Base-by-base conservation (phyloP, 805 yeast genomes). In the Starmerella floricola region DNA sequence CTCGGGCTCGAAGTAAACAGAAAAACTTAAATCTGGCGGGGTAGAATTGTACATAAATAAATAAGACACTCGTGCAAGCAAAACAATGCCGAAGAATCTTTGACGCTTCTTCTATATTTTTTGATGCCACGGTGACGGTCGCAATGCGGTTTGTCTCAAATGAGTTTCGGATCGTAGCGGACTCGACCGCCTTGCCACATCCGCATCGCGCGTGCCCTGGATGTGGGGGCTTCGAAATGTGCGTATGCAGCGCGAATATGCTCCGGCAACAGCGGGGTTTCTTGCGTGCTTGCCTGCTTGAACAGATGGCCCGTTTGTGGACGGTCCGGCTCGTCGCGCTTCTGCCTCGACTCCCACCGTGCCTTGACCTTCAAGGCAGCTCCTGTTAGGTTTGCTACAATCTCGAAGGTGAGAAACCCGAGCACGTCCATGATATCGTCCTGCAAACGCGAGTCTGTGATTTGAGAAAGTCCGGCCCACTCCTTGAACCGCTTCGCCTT, bases 351-450 rank as follows among this genome's bases (percentile, higher is more conserved):
- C 20, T 51, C 52, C 47, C 48, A 42, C 3, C 74, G 69, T 40
- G 71, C 73, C 52, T 87, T 86, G 27, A 91, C 78, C 45, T 71
- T 73, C 59, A 88, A 68, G 1, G 97, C 97, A 53, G 79, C 82
- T 62, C 88, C 97, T 0, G 98, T 91, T 39, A 91, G 63, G 8
- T 88, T 78, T 55, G 97, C 93, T 2, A 91, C 98, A 60, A 88
- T 86, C 60, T 91, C 98, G 65, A 91, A 91, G 1, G 98, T 91
- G 41, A 91, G 63, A 56, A 91, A 91, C 21, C 98, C 98, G 27
- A 91, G 65, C 30, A 88, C 91, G 66, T 91, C 98, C 50, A 91
- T 78, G 20, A 91, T 95, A 66, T 91, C 98, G 62, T 91, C 98
- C 57, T 82, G 83, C 2, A 97, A 95, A 54, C 88, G 74, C 17